Evolutionary conservation across 768 basidiomycete genomes (phyloP), one percentile per base, ranked within the genome.

Genomic region (Dacryopinax primogenitus): DNA sequence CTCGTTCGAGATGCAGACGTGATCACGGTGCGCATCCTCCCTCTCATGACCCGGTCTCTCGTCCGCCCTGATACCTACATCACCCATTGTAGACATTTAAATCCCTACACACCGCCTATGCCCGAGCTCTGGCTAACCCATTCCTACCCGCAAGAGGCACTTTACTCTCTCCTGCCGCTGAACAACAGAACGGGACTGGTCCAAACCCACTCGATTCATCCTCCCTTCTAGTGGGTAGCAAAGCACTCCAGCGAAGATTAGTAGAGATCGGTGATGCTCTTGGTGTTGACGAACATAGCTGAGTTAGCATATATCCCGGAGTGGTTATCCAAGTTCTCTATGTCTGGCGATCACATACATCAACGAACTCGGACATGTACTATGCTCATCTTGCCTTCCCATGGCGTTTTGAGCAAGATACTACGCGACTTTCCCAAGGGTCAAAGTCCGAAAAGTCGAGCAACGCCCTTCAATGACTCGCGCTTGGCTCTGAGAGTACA

Each of bases 61-160:
- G 1, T 47, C 45, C 58, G 33, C 13, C 64, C 39, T 21, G 21
- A 64, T 66, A 15, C 64, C 35, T 63, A 32, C 9, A 51, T 1
- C 36, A 13, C 33, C n/a, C 28, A 12, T 21, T 35, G 7, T 70
- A 95, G 92, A 83, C 90, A 41, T 93, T 92, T 80, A 88, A 86
- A 71, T 90, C 92, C 9, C 74, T 94, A 63, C 92, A 95, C 72
- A 87, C 89, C 78, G 88, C 90, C 0, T 92, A 92, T 75, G 88
- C 90, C 68, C 80, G 82, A 35, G 82, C 92, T 26, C 81, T 90
- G 61, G 86, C 89, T 41, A 93, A 94, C 70, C 92, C 92, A 1
- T 93, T 95, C 76, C 78, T 92, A 2, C 26, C 66, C 0, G 39
- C 63, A 33, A 68, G 66, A 9, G 35, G 33, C 51, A 3, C 32